Evolutionary conservation across 305 asterid species (phyloP).

Genomic region (Fraxinus dipetala): DNA sequence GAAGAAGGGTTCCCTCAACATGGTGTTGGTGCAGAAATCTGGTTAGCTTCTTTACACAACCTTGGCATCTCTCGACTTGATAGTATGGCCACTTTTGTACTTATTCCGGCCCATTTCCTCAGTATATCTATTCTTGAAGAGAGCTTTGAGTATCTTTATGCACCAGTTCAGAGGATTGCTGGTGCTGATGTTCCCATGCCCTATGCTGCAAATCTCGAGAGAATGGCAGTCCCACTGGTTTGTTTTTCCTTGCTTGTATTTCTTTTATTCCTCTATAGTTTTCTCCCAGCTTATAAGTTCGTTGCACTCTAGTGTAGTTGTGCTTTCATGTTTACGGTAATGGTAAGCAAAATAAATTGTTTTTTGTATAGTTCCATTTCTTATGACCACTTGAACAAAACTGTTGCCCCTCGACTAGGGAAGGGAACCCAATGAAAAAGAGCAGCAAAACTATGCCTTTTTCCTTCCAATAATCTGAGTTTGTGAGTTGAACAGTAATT

Average conservation of each 20-base stretch:
- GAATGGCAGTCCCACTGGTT: slow-evolving; percentile 49
- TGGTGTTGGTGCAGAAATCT: slow-evolving; percentile 52
- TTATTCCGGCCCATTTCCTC: slow-evolving; percentile 4
- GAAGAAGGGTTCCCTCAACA: slow-evolving; percentile 57
- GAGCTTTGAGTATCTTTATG: slow-evolving; percentile 46
- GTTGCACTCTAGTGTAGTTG: neutral
- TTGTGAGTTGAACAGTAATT: neutral
- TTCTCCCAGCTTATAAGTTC: neutral
- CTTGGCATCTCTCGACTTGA: neutral
- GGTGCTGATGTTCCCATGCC: slow-evolving; percentile 55
- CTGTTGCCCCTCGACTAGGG: no score
- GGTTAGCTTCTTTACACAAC: slow-evolving; percentile 25
- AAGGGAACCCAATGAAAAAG: neutral
- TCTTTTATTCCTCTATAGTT: neutral
- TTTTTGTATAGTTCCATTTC: no score
- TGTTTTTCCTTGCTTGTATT: neutral
- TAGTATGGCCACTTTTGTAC: neutral
- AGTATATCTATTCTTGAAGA: slow-evolving; percentile 46
- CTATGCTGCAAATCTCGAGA: slow-evolving; percentile 53
- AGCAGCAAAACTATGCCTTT: neutral
- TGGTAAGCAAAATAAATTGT: neutral
- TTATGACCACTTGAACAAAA: no score
- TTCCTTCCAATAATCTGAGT: neutral
- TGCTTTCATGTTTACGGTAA: neutral
- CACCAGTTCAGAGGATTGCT: slow-evolving; percentile 46